Percentiles rank a stretch among this genome's conserved stretches.
phyloP scores from a whole-genome alignment of 805 yeast species.

The Nakazawaea holstii region DNA sequence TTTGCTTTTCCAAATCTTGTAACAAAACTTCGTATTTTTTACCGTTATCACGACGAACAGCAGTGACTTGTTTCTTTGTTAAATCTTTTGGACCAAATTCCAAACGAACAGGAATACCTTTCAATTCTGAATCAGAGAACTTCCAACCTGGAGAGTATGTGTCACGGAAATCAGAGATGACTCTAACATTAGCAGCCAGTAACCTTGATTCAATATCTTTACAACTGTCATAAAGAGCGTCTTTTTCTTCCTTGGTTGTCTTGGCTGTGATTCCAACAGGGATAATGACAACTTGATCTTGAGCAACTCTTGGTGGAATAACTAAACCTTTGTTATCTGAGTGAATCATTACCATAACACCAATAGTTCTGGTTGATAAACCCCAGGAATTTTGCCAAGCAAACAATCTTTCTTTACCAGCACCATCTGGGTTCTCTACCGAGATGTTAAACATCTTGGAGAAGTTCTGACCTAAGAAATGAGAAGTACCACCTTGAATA shows the following conservation, averaged over 20 bases:
- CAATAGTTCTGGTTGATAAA: conserved; percentile 94
- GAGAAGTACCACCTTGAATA: conserved; percentile 99
- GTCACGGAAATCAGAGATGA: conserved; percentile 81
- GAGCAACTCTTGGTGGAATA: conserved; percentile 95
- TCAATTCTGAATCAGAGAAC: conserved; percentile 94
- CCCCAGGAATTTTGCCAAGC: conserved; percentile 99
- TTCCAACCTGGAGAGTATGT: conserved; percentile 99
- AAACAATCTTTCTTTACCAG: conserved; percentile 75
- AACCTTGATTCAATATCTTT: conserved; percentile 61
- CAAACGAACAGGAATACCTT: conserved; percentile 89
- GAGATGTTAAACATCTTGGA: conserved; percentile 96
- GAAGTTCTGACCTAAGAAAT: conserved; percentile 95
- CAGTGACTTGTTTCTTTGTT: conserved; percentile 70
- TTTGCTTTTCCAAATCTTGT: conserved; percentile 54
- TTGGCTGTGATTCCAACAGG: conserved; percentile 94
- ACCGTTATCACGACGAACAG: conserved; percentile 90
- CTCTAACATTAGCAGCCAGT: conserved; percentile 61
- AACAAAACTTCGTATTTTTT: conserved; percentile 66
- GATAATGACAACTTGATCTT: conserved; percentile 83
- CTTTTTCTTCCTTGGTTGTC: conserved; percentile 72
- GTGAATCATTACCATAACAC: conserved; percentile 99
- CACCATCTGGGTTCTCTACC: conserved; percentile 93
- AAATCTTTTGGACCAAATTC: conserved; percentile 97
- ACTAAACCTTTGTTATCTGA: conserved; percentile 98
- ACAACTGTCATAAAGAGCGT: conserved; percentile 65